A percentile compares a stretch with the other conserved stretches of the same genome.
These are phyloP conservation scores for Pseudognaphalium luteoalbum DNA, from an alignment of 129 eudicot genomes.

Conservation along the genomic window DNA sequence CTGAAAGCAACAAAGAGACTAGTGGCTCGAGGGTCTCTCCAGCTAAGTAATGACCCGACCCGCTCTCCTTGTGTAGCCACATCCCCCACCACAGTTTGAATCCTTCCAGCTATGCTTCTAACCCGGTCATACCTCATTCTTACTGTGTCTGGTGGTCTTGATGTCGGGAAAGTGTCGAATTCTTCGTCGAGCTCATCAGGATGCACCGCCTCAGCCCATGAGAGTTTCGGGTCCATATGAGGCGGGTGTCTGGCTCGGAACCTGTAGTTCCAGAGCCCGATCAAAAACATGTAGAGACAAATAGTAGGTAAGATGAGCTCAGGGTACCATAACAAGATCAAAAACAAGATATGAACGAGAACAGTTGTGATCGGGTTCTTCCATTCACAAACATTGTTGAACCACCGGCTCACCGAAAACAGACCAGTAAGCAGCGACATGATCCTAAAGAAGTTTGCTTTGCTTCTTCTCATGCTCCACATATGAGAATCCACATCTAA, in stretches of 20 bases:
- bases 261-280: conserved; percentile 79
- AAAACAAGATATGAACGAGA: conserved; percentile 64
- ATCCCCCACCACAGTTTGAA: conserved; percentile 79
- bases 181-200: conserved; percentile 82
- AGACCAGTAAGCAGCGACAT: conserved; percentile 6
- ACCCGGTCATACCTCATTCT: conserved; percentile 81
- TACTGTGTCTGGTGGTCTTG: conserved; percentile 46
- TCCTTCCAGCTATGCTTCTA: conserved; percentile 66
- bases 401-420: conserved; percentile 39
- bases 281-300: conserved; percentile 64
- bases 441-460: conserved; percentile 46
- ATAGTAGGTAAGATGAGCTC: conserved; percentile 66
- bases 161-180: conserved; percentile 76
- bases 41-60: conserved; percentile 54
- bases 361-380: conserved; percentile 68
- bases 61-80: conserved; percentile 88
- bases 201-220: conserved; percentile 71
- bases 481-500: conserved; percentile 80
- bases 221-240: conserved; percentile 77
- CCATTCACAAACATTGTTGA: conserved; percentile 65
- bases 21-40: conserved; percentile 89
- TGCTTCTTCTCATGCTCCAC: conserved; percentile 93
- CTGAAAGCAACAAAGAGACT: conserved; percentile 59
- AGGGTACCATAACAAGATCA: conserved; percentile 71
- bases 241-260: conserved; percentile 71